phyloP scores from a whole-genome alignment of 2,329 filamentous ascomycete genomes.

The Aspergillus hortae region DNA sequence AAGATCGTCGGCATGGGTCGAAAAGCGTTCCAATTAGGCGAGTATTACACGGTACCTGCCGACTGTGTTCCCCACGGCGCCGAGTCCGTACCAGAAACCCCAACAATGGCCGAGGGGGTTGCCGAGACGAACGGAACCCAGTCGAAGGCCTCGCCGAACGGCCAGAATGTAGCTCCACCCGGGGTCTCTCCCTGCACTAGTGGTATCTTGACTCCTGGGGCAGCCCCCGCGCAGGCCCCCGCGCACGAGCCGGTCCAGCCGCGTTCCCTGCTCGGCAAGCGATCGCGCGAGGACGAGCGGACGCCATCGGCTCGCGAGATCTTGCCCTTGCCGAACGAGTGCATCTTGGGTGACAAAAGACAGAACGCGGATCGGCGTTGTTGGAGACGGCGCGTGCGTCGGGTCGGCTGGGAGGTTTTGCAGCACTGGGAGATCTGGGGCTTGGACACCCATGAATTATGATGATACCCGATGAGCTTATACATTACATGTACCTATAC shows the following conservation, averaged over 20 bases:
- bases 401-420: conserved; percentile 39
- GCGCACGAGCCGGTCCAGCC: not conserved
- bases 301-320: conserved; percentile 14
- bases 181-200: not conserved
- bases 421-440: conserved; percentile 44
- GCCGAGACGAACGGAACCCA: conserved; percentile 2
- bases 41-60: conserved; percentile 32
- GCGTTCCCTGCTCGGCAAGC: conserved; percentile 19
- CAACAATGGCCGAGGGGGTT: not conserved
- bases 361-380: conserved; percentile 17
- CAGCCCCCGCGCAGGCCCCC: too few species aligned
- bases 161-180: not conserved
- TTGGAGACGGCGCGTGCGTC: conserved; percentile 31
- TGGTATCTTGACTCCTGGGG: conserved; percentile 2
- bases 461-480: not conserved
- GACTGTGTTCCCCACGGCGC: not conserved
- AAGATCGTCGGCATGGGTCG: conserved; percentile 37
- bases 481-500: too few species aligned
- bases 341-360: conserved; percentile 19
- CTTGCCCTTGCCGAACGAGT: conserved; percentile 30
- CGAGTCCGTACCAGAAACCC: not conserved
- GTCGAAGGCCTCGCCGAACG: not conserved
- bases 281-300: conserved; percentile 13
- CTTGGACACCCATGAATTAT: conserved; percentile 39
- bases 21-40: conserved; percentile 37